These are phyloP conservation scores for Citrus medica DNA, from an alignment of 345 rosid genomes.

Conservation along the genomic window DNA sequence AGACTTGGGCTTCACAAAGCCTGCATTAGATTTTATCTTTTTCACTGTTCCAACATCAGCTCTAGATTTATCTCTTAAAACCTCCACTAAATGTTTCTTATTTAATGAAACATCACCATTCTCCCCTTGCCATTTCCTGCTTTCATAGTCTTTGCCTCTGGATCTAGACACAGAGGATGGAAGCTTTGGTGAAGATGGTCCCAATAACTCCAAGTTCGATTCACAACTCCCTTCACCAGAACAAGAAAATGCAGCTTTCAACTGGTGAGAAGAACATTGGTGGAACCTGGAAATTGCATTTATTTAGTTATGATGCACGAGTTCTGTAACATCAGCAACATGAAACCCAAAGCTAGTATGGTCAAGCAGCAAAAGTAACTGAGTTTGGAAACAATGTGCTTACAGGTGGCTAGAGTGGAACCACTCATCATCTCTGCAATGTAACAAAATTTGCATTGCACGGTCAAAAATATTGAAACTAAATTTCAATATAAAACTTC, in stretches of 20 bases:
- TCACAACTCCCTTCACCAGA: constrained; percentile 19
- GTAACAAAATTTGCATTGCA: constrained; percentile 1
- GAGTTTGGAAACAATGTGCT: constrained; percentile 19
- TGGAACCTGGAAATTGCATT: constrained; percentile 46
- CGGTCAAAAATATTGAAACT: not conserved
- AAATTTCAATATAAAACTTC: not conserved
- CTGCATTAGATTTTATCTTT: constrained; percentile 27
- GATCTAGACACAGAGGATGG: constrained; percentile 58
- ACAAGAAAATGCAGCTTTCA: constrained; percentile 42
- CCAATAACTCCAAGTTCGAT: constrained; percentile 22
- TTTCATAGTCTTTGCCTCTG: constrained; percentile 49
- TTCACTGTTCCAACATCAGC: constrained; percentile 11
- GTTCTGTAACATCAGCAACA: not conserved
- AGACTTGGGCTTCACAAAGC: constrained; percentile 16
- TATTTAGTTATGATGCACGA: not conserved
- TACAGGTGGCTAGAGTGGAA: constrained; percentile 48
- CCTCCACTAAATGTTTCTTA: constrained; percentile 29
- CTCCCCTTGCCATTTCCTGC: constrained; percentile 27
- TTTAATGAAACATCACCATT: constrained; percentile 11
- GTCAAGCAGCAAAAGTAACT: not conserved
- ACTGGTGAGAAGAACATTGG: constrained; percentile 43
- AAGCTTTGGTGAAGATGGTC: constrained; percentile 34
- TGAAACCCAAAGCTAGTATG: not conserved
- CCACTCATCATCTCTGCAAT: constrained; percentile 55
- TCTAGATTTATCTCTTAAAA: constrained; percentile 26